phyloP scores from a whole-genome alignment of 306 rosid species.

The Luffa acutangula region DNA sequence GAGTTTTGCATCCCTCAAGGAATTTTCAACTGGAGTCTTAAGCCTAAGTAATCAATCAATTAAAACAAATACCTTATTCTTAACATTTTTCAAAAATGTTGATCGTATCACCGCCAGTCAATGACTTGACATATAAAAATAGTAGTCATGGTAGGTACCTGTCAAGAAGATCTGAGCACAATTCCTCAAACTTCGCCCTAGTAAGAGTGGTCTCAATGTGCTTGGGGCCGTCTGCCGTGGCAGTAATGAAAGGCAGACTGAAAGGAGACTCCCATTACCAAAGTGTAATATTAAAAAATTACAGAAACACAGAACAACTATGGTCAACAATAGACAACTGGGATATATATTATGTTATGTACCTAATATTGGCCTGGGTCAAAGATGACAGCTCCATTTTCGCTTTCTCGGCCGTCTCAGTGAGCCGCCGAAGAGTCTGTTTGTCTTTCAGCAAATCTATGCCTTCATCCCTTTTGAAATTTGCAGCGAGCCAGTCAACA shows the following conservation, averaged over 20 bases:
- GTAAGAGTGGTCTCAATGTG: constrained; percentile 92
- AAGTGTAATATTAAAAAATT: not conserved
- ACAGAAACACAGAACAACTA: not conserved
- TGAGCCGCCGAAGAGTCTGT: constrained; percentile 95
- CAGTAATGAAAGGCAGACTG: constrained; percentile 96
- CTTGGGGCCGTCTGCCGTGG: constrained; percentile 91
- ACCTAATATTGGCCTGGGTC: constrained; percentile 90
- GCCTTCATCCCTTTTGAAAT: constrained; percentile 80
- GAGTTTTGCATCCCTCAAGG: constrained; percentile 96
- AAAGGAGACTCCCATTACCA: not conserved
- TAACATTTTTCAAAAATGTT: not conserved
- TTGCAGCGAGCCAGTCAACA: constrained; percentile 79
- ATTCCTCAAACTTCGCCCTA: constrained; percentile 84
- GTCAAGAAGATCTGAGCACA: constrained; percentile 89
- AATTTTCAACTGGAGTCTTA: constrained; percentile 70
- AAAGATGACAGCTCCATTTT: constrained; percentile 94
- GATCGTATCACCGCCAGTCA: not conserved
- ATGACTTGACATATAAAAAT: too few relatives aligned
- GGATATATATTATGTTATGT: not conserved
- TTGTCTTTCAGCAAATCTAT: constrained; percentile 86
- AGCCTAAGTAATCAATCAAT: constrained; percentile 45
- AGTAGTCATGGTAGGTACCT: constrained; percentile 31
- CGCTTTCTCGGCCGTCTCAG: constrained; percentile 96
- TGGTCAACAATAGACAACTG: not conserved
- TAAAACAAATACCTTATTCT: not conserved